These are phyloP conservation scores for Beauveria medogensis DNA, from an alignment of 2,329 filamentous ascomycete species.

Conservation along the genomic window DNA sequence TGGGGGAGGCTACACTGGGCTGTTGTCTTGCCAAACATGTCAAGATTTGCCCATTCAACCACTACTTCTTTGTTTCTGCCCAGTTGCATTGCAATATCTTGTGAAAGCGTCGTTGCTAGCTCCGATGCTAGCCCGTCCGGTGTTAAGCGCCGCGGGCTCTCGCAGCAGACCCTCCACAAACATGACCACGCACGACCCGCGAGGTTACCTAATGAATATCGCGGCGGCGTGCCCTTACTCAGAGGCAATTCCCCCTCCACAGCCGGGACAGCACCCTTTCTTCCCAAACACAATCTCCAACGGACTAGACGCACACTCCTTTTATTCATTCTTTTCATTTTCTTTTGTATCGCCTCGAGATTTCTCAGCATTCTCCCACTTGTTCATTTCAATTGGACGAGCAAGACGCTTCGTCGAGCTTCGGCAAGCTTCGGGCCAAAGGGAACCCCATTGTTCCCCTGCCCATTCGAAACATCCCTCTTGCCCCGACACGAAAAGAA, in stretches of 20 bases:
- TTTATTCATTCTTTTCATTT: neutral
- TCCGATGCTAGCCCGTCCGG: neutral
- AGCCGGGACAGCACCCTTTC: neutral
- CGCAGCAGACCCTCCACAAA: neutral
- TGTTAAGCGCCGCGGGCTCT: neutral
- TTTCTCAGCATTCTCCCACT: neutral
- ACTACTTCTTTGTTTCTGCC: no score
- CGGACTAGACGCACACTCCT: neutral
- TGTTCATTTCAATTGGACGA: neutral
- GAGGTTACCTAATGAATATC: slow-evolving; percentile 9
- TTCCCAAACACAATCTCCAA: neutral
- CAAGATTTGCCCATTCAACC: no score
- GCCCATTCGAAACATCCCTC: neutral
- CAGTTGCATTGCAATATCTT: no score
- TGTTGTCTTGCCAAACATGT: neutral
- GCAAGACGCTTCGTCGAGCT: neutral
- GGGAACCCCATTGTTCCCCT: neutral
- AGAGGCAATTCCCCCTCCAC: neutral
- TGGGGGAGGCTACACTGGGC: neutral
- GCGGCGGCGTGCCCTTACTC: neutral
- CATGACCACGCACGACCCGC: neutral
- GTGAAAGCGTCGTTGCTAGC: neutral
- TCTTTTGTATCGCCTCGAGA: neutral
- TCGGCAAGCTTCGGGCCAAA: neutral
- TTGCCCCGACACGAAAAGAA: neutral